Conservation (phyloP, 1,284 basidiomycete species). For the Puccinia novopanici region DNA sequence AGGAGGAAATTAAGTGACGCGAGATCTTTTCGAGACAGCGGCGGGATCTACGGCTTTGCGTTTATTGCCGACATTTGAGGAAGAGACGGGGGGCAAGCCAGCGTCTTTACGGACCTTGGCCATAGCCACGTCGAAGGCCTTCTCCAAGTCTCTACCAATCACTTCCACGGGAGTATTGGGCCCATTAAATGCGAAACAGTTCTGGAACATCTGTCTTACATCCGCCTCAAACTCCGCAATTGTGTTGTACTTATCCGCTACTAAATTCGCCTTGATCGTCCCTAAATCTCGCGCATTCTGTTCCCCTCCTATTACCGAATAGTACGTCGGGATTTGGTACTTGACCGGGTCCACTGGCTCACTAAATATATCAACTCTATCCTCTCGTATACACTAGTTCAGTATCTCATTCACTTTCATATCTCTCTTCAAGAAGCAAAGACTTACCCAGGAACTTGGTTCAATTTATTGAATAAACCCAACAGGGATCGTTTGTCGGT, state of each 20-base stretch:
- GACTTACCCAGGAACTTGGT: conserved; percentile 58
- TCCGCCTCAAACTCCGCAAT: conserved; percentile 77
- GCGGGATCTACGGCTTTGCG: conserved; percentile 24
- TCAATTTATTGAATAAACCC: conserved; percentile 31
- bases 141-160: conserved; percentile 59
- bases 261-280: conserved; percentile 78
- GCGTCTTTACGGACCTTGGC: conserved; percentile 51
- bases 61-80: neutral
- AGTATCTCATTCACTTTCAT: too few relatives aligned
- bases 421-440: too few relatives aligned
- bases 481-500: conserved; percentile 29
- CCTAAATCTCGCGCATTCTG: conserved; percentile 84
- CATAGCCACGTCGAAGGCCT: conserved; percentile 56
- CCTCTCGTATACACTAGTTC: neutral
- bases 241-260: conserved; percentile 77
- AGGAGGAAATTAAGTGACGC: conserved; percentile 9
- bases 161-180: conserved; percentile 72
- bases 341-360: conserved; percentile 66
- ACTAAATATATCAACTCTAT: conserved; percentile 28
- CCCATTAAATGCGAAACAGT: conserved; percentile 83
- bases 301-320: conserved; percentile 71
- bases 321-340: conserved; percentile 78
- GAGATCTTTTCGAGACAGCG: conserved; percentile 5
- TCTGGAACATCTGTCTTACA: conserved; percentile 78
- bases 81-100: conserved; percentile 3